Evolutionary conservation across 805 yeast genomes (phyloP).

Genomic region (Cyberlindnera euphorbiiphila): DNA sequence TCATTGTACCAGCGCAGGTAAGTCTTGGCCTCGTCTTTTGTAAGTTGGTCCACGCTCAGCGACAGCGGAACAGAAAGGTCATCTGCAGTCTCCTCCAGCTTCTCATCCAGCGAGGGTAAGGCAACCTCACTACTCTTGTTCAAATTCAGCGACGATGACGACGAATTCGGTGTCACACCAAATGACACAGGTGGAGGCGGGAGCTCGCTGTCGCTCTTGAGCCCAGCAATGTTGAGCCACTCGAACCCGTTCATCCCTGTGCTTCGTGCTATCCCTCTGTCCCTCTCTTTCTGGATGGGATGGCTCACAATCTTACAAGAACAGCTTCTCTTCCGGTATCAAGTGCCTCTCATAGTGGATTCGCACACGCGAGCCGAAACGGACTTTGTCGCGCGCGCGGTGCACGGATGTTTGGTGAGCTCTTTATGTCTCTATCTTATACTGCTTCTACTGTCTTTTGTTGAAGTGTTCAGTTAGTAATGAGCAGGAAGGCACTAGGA

Average conservation of each 20-base stretch:
- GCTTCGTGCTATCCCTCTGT: too few relatives aligned
- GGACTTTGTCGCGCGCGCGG: too few relatives aligned
- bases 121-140: conserved; percentile 9
- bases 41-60: conserved; percentile 60
- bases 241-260: conserved; percentile 41
- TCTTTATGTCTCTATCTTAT: neutral
- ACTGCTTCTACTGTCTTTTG: neutral
- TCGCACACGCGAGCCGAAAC: too few relatives aligned
- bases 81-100: conserved; percentile 28
- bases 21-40: conserved; percentile 75
- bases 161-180: conserved; percentile 32
- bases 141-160: conserved; percentile 19
- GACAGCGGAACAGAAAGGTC: conserved; percentile 55
- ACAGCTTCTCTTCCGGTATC: too few relatives aligned
- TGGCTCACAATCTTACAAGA: too few relatives aligned
- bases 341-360: too few relatives aligned
- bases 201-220: conserved; percentile 28
- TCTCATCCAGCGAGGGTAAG: conserved; percentile 1
- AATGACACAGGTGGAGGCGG: conserved; percentile 54
- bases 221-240: conserved; percentile 46
- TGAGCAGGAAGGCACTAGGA: conserved; percentile 17
- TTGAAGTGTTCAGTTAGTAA: neutral
- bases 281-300: too few relatives aligned
- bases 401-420: too few relatives aligned
- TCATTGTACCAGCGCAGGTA: conserved; percentile 94